phyloP scores from a whole-genome alignment of 2,329 filamentous ascomycete genomes.

The Monilinia laxa region DNA sequence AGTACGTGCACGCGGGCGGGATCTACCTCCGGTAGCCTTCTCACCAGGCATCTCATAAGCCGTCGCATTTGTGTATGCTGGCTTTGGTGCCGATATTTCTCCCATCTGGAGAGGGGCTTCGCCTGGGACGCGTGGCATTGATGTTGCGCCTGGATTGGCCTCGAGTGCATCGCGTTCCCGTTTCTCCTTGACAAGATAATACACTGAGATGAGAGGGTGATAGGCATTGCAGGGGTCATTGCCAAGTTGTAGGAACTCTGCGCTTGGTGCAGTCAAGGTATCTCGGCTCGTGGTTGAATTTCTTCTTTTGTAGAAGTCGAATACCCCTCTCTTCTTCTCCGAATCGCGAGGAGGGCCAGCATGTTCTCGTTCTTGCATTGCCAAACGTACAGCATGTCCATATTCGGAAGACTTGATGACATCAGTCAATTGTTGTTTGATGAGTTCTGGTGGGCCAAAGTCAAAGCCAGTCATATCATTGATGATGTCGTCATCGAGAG shows the following conservation, averaged over 20 bases:
- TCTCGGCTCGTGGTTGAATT: conserved; percentile 89
- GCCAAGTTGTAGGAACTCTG: conserved; percentile 78
- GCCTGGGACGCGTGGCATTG: conserved; percentile 55
- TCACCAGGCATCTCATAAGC: conserved; percentile 88
- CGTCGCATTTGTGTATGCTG: conserved; percentile 82
- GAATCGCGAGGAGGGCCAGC: conserved; percentile 54
- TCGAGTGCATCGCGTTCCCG: conserved; percentile 70
- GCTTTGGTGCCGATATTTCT: conserved; percentile 76
- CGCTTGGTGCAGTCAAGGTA: conserved; percentile 78
- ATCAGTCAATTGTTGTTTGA: conserved; percentile 76
- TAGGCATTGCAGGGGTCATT: conserved; percentile 90
- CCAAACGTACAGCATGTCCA: conserved; percentile 73
- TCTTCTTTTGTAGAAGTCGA: conserved; percentile 94
- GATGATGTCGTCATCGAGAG: conserved; percentile 79
- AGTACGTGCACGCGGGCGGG: conserved; percentile 81
- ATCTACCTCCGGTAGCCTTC: conserved; percentile 78
- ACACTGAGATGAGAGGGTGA: conserved; percentile 87
- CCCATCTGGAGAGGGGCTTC: conserved; percentile 60
- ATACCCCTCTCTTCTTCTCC: conserved; percentile 83
- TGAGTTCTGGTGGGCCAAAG: conserved; percentile 83
- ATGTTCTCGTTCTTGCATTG: conserved; percentile 64
- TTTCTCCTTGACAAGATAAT: conserved; percentile 95
- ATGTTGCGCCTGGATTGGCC: conserved; percentile 57
- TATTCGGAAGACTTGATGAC: conserved; percentile 95
- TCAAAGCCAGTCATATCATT: conserved; percentile 98